Evolutionary conservation across 495 filamentous ascomycete species (phyloP).

Genomic region (Annulohypoxylon stygium): DNA sequence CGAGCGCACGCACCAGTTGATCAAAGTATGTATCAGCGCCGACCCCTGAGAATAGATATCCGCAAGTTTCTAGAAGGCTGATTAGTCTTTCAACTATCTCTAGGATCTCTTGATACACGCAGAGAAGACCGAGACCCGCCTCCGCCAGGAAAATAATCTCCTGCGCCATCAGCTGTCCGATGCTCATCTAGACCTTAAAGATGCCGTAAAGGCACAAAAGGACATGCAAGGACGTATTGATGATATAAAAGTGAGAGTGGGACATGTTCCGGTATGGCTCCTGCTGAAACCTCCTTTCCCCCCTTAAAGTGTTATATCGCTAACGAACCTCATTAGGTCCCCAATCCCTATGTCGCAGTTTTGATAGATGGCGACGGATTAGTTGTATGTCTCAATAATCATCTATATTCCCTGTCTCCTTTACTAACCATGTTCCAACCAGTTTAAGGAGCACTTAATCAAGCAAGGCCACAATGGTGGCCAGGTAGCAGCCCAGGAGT

Average conservation of each 20-base stretch:
- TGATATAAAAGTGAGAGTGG: constrained; percentile 47
- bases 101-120: constrained; percentile 62
- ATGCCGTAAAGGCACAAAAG: constrained; percentile 55
- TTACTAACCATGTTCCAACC: constrained; percentile 10
- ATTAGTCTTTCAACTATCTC: constrained; percentile 25
- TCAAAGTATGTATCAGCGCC: constrained; percentile 48
- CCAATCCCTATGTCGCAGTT: constrained; percentile 80
- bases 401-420: background rate
- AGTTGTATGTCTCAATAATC: constrained; percentile 63
- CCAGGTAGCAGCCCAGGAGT: constrained; percentile 73
- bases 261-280: constrained; percentile 49
- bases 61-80: background rate
- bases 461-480: constrained; percentile 76
- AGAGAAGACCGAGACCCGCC: constrained; percentile 50
- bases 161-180: constrained; percentile 53
- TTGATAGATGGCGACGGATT: constrained; percentile 84
- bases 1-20: constrained; percentile 55
- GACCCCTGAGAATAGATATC: too few relatives aligned
- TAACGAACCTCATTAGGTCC: constrained; percentile 65
- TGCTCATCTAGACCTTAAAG: constrained; percentile 58
- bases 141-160: constrained; percentile 55
- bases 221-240: constrained; percentile 61
- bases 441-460: constrained; percentile 77
- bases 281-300: background rate
- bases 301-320: constrained; percentile 28